Percentiles rank a stretch among this genome's conserved stretches.
Conservation (phyloP, 768 basidiomycete genomes). For the Boletus vermiculosoides region DNA sequence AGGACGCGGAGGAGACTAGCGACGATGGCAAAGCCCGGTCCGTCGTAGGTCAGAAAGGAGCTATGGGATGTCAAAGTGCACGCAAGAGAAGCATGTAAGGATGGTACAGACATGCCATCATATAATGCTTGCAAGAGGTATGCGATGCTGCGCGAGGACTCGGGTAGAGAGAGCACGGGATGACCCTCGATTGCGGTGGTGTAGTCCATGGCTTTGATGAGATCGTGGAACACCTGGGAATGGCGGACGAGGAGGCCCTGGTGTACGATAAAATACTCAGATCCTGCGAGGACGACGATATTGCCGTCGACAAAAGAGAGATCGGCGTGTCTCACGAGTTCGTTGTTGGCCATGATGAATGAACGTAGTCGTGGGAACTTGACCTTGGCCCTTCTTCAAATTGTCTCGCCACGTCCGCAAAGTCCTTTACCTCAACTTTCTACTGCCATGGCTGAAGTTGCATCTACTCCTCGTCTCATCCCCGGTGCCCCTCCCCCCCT, state of each 20-base stretch:
- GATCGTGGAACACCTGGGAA: slow-evolving; percentile 48
- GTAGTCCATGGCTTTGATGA: slow-evolving; percentile 35
- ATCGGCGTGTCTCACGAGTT: slow-evolving; percentile 45
- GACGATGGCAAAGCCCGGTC: slow-evolving; percentile 49
- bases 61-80: slow-evolving; percentile 32
- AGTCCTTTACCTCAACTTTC: not conserved
- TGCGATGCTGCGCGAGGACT: slow-evolving; percentile 55
- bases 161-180: slow-evolving; percentile 53
- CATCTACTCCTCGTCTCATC: slow-evolving; percentile 51
- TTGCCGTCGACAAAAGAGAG: slow-evolving; percentile 72
- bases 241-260: slow-evolving; percentile 63
- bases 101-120: slow-evolving; percentile 59
- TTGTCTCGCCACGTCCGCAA: slow-evolving; percentile 5
- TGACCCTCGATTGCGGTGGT: slow-evolving; percentile 48
- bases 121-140: slow-evolving; percentile 64
- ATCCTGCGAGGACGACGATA: slow-evolving; percentile 56
- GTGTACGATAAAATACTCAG: slow-evolving; percentile 68
- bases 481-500: slow-evolving; percentile 75
- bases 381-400: slow-evolving; percentile 10
- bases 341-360: slow-evolving; percentile 15
- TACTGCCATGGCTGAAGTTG: slow-evolving; percentile 35
- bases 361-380: slow-evolving; percentile 19
- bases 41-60: slow-evolving; percentile 46
- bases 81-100: not conserved
- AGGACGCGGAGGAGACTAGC: slow-evolving; percentile 60